These are phyloP conservation scores for Alternaria incomplexa DNA, from an alignment of 2,329 filamentous ascomycete species.

Conservation along the genomic window DNA sequence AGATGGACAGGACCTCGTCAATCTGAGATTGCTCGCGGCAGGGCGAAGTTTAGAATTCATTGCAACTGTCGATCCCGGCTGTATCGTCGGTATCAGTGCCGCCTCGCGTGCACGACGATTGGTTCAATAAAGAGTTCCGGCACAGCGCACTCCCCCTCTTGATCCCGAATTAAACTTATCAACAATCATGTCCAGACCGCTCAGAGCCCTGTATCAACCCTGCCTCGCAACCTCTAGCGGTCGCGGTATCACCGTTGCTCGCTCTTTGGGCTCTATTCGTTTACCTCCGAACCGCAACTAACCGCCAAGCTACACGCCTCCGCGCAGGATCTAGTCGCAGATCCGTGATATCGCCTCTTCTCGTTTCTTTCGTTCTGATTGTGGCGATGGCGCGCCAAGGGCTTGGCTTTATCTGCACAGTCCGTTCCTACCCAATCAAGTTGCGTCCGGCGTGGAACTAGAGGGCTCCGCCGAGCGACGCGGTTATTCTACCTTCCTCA, in stretches of 20 bases:
- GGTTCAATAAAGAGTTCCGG: neutral
- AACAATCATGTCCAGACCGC: neutral
- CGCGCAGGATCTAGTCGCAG: constrained; percentile 1
- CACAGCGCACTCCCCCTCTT: neutral
- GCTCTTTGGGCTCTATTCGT: neutral
- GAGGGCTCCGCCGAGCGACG: constrained; percentile 19
- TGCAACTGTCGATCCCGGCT: neutral
- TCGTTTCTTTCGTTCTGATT: constrained; percentile 11
- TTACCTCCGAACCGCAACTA: neutral
- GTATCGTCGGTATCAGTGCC: neutral
- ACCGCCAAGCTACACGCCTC: neutral
- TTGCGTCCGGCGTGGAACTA: constrained; percentile 14
- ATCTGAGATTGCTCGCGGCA: neutral
- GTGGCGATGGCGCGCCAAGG: constrained; percentile 22
- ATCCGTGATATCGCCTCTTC: neutral
- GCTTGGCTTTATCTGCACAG: constrained; percentile 20
- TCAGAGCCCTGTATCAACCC: neutral
- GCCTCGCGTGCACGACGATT: neutral
- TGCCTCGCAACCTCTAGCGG: neutral
- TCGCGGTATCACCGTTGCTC: neutral
- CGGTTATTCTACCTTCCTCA: constrained; percentile 28
- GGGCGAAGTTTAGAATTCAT: neutral
- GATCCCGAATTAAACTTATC: neutral
- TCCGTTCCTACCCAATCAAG: constrained; percentile 36
- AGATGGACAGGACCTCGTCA: neutral